Conservation (phyloP, 768 basidiomycete genomes). For the Gymnopilus junonius region DNA sequence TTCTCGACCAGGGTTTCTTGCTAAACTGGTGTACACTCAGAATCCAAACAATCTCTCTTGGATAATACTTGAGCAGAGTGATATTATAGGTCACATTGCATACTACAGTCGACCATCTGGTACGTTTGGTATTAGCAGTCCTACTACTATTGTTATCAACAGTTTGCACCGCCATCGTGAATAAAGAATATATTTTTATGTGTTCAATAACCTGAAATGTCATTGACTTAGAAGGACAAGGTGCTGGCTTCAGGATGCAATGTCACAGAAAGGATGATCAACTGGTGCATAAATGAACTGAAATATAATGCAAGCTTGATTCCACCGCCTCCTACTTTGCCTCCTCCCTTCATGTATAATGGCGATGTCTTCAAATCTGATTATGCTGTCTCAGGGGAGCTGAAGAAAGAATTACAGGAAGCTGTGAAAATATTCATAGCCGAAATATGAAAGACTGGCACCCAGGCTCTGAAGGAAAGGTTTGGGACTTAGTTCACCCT, state of each 20-base stretch:
- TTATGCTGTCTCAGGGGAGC: constrained; percentile 27
- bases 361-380: constrained; percentile 39
- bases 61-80: constrained; percentile 9
- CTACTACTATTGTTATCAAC: constrained; percentile 14
- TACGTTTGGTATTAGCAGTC: constrained; percentile 17
- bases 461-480: constrained; percentile 44
- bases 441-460: constrained; percentile 51
- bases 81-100: constrained; percentile 18
- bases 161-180: constrained; percentile 17
- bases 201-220: too few relatives aligned
- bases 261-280: constrained; percentile 28
- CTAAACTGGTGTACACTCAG: constrained; percentile 3
- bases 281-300: constrained; percentile 31
- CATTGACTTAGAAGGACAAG: constrained; percentile 35
- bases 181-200: too few relatives aligned
- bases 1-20: constrained; percentile 11
- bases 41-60: background rate
- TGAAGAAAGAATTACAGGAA: constrained; percentile 28
- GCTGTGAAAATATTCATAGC: too few relatives aligned
- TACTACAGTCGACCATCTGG: constrained; percentile 17
- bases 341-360: constrained; percentile 26
- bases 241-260: constrained; percentile 16
- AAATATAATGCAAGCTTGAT: constrained; percentile 24
- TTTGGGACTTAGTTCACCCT: constrained; percentile 50
- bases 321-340: background rate